A percentile compares a stretch with the other conserved stretches of the same genome.
Conservation (phyloP, 768 basidiomycete genomes). For the Pulveroboletus sp. region DNA sequence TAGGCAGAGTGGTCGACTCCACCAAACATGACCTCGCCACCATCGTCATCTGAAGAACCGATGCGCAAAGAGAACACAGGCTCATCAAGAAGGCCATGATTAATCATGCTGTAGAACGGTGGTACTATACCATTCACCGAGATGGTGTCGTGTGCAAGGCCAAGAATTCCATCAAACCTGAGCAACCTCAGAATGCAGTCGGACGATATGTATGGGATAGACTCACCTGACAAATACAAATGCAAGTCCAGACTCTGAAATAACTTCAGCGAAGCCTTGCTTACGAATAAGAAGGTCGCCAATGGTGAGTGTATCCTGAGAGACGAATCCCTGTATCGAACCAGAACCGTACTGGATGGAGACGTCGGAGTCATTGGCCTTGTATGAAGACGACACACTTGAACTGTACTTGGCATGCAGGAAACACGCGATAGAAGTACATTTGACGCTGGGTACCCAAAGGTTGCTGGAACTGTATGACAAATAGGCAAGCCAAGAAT, state of each 20-base stretch:
- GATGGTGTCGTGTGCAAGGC: slow-evolving; percentile 93
- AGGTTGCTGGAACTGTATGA: slow-evolving; percentile 76
- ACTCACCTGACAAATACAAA: slow-evolving; percentile 94
- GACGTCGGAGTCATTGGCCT: slow-evolving; percentile 85
- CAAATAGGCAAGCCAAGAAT: neutral
- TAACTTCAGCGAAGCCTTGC: slow-evolving; percentile 94
- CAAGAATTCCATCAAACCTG: slow-evolving; percentile 94
- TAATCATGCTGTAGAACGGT: slow-evolving; percentile 92
- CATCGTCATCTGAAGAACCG: slow-evolving; percentile 82
- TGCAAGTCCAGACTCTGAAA: slow-evolving; percentile 92
- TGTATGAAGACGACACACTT: slow-evolving; percentile 74
- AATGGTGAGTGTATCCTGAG: slow-evolving; percentile 74
- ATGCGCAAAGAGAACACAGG: slow-evolving; percentile 95
- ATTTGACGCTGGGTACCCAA: slow-evolving; percentile 84
- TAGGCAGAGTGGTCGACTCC: slow-evolving; percentile 80
- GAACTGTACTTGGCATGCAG: slow-evolving; percentile 93
- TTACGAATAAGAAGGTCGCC: slow-evolving; percentile 74
- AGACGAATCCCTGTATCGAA: slow-evolving; percentile 95
- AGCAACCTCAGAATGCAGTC: neutral
- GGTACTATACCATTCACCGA: slow-evolving; percentile 90
- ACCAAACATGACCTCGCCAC: slow-evolving; percentile 89
- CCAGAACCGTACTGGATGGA: slow-evolving; percentile 94
- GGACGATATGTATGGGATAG: neutral
- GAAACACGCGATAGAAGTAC: slow-evolving; percentile 91
- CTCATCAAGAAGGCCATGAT: slow-evolving; percentile 74